phyloP scores from a whole-genome alignment of 257 asterid species.

The Nicotiana benthamiana region DNA sequence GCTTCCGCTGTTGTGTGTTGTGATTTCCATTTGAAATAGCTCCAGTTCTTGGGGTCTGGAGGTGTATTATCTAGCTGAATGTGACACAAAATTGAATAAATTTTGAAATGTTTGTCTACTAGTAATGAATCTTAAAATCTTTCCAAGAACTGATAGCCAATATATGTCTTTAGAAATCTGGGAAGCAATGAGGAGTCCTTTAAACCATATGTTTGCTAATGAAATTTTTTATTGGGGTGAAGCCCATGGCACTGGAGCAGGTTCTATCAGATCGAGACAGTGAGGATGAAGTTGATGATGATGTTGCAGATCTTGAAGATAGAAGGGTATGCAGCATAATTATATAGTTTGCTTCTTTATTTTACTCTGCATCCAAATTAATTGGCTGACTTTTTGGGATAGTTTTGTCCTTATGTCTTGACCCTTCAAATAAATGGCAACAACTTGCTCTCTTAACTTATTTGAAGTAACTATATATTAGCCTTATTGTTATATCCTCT shows the following conservation, averaged over 20 bases:
- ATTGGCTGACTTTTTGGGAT: neutral
- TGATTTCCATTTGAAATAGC: neutral
- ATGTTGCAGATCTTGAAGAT: conserved; percentile 98
- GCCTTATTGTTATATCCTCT: neutral
- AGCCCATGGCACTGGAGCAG: conserved; percentile 98
- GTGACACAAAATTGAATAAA: neutral
- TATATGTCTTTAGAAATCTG: neutral
- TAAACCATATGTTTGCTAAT: neutral
- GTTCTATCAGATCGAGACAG: conserved; percentile 92
- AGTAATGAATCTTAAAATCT: neutral
- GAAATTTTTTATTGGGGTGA: neutral
- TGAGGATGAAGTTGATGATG: conserved; percentile 99
- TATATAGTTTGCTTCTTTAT: neutral
- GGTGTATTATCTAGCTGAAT: conserved; percentile 2
- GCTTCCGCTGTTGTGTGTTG: neutral
- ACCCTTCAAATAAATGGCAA: neutral
- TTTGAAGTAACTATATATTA: neutral
- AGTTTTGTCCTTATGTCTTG: neutral
- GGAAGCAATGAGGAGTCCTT: neutral
- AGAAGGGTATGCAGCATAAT: conserved; percentile 53
- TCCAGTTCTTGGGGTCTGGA: neutral
- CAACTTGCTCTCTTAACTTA: neutral
- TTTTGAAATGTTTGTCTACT: neutral
- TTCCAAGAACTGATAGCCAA: neutral
- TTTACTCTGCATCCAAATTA: neutral